These are phyloP conservation scores for Penicillium sp. DNA, from an alignment of 2,329 filamentous ascomycete genomes.

Conservation along the genomic window DNA sequence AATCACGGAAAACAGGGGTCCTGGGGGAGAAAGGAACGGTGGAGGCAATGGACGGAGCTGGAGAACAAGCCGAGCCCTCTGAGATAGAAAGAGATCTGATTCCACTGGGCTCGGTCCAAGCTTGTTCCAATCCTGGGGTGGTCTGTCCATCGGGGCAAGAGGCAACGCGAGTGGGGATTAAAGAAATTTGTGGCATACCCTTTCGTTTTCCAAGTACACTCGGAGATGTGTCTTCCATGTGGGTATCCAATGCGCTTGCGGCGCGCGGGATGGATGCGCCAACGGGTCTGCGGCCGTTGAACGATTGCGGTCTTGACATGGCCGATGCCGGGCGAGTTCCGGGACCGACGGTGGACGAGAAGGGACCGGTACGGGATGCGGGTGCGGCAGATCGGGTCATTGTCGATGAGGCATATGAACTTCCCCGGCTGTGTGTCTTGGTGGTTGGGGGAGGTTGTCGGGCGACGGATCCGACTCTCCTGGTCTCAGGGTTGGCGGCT, in stretches of 20 bases:
- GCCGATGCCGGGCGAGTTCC: slow-evolving; percentile 51
- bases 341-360: slow-evolving; percentile 61
- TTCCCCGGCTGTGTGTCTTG: slow-evolving; percentile 44
- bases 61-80: not conserved
- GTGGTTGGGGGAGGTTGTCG: slow-evolving; percentile 42
- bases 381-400: slow-evolving; percentile 44
- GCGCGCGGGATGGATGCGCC: slow-evolving; percentile 45
- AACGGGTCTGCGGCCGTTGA: slow-evolving; percentile 53
- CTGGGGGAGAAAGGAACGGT: not conserved
- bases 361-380: slow-evolving; percentile 51
- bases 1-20: slow-evolving; percentile 14
- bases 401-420: slow-evolving; percentile 39
- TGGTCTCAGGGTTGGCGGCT: slow-evolving; percentile 52
- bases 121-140: not conserved
- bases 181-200: slow-evolving; percentile 51
- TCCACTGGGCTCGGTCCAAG: not conserved
- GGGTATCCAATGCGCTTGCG: slow-evolving; percentile 46
- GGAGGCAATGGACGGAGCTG: not conserved
- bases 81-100: not conserved
- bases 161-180: slow-evolving; percentile 21
- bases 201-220: slow-evolving; percentile 51
- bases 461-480: slow-evolving; percentile 26
- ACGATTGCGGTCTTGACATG: slow-evolving; percentile 54
- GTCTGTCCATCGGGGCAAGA: slow-evolving; percentile 12
- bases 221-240: slow-evolving; percentile 39